Base-by-base conservation (phyloP, 805 yeast genomes). In the Myxozyma neotropica region DNA sequence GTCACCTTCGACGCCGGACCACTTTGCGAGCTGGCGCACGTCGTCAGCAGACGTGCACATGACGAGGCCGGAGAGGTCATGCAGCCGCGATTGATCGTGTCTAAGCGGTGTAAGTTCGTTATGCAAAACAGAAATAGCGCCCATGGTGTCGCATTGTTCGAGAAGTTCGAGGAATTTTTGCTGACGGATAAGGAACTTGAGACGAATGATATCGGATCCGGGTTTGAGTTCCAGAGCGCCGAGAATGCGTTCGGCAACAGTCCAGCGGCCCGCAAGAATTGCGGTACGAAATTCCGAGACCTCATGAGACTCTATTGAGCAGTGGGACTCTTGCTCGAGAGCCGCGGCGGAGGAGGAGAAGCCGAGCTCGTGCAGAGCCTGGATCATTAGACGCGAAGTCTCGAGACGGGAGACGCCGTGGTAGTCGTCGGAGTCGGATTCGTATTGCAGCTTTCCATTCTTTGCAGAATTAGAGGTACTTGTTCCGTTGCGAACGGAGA, bases 311-410 rank as follows among this genome's bases (percentile, higher is more conserved):
- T 81, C 83, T 35, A 74, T 64, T 5, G 67, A 50, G 27, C 64
- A 67, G 19, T 65, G 63, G 5, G 74, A 67, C 66, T 81, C 83
- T 4, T 69, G 59, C 58, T 78, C 79, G 42, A 83, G 70, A 2
- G 64, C 54, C 2, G 69, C 60, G 0, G 83, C 78, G 0, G 82
- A 69, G 2, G 71, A 64, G 3, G 67, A 57, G 65, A 78, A 81
- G 3, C 85, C 85, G 58, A 83, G 61, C 58, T 81, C 85, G 38
- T 73, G 71, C 51, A 83, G 68, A 0, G 83, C 72, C 63, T 82
- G 84, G 38, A 82, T 77, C 42, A 83, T 68, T 29, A 83, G 70
- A 51, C 82, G 75, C 1, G 83, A 77, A 21, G 81, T 72, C 66
- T 82, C 81, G 21, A 61, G 62, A 35, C 62, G 61, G 53, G 70